A percentile compares a stretch with the other conserved stretches of the same genome.
Evolutionary conservation across 768 basidiomycete genomes (phyloP).

Genomic region (Tubosaeta sp.): DNA sequence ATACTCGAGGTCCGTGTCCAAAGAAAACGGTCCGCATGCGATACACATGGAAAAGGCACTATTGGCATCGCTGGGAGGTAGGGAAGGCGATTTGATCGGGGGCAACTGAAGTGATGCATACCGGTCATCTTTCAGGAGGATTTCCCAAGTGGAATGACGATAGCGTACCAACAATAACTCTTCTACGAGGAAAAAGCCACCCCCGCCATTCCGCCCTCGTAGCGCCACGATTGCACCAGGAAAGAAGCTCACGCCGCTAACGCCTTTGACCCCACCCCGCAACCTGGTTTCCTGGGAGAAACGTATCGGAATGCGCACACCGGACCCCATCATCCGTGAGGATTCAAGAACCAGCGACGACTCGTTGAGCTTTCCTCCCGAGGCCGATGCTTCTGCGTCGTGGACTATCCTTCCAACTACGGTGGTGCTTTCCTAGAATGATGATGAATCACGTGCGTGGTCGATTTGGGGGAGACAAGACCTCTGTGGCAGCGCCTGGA

Average conservation of each 20-base stretch:
- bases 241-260: constrained; percentile 70
- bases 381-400: constrained; percentile 56
- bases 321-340: constrained; percentile 69
- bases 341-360: constrained; percentile 75
- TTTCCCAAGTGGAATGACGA: neutral
- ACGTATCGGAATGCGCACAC: constrained; percentile 63
- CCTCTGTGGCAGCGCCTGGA: constrained; percentile 57
- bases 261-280: constrained; percentile 56
- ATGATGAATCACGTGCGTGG: neutral
- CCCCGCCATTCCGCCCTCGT: constrained; percentile 88
- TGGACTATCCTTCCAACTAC: constrained; percentile 72
- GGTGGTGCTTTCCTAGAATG: constrained; percentile 53
- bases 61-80: constrained; percentile 32
- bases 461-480: constrained; percentile 17
- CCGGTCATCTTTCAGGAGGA: neutral
- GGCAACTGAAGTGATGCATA: constrained; percentile 50
- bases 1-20: constrained; percentile 72
- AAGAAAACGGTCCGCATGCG: constrained; percentile 84
- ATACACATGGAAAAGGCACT: constrained; percentile 60
- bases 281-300: constrained; percentile 67
- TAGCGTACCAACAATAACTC: constrained; percentile 74
- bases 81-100: constrained; percentile 46
- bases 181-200: constrained; percentile 77
- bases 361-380: constrained; percentile 68
- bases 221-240: constrained; percentile 86